Evolutionary conservation across 2,329 filamentous ascomycete genomes (phyloP).

Genomic region (Decorospora gaudefroyi): DNA sequence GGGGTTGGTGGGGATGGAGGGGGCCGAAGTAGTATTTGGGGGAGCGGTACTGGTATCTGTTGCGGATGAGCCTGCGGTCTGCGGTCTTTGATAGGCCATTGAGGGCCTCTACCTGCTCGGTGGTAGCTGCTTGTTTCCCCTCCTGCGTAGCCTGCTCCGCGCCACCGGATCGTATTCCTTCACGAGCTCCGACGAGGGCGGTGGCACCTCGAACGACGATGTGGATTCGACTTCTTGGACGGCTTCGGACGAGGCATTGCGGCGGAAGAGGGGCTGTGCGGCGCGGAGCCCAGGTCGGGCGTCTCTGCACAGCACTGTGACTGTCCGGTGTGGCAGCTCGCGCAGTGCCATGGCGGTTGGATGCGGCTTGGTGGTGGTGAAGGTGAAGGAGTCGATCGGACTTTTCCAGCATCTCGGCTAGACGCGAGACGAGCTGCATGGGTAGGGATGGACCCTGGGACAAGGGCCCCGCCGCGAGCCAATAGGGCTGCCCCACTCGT

Average conservation of each 20-base stretch:
- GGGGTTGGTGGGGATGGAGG: slow-evolving; percentile 88
- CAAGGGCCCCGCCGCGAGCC: slow-evolving; percentile 10
- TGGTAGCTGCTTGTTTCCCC: slow-evolving; percentile 52
- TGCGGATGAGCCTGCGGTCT: slow-evolving; percentile 3
- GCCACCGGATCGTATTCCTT: slow-evolving; percentile 57
- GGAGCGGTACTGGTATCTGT: slow-evolving; percentile 90
- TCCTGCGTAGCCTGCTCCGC: slow-evolving; percentile 50
- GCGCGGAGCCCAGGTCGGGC: slow-evolving; percentile 30
- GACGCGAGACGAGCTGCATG: slow-evolving; percentile 19
- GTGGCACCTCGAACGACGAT: slow-evolving; percentile 52
- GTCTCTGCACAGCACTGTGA: slow-evolving; percentile 31
- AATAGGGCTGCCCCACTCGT: slow-evolving; percentile 15
- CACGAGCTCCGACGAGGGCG: slow-evolving; percentile 48
- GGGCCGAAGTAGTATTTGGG: slow-evolving; percentile 95
- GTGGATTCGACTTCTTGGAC: slow-evolving; percentile 54
- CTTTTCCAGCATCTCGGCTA: slow-evolving; percentile 21
- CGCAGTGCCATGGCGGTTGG: slow-evolving; percentile 44
- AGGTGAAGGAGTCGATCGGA: slow-evolving; percentile 9
- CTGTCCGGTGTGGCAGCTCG: slow-evolving; percentile 42
- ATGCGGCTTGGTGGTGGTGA: slow-evolving; percentile 19
- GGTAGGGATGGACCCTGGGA: slow-evolving; percentile 15
- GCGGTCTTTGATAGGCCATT: background rate
- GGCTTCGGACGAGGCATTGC: slow-evolving; percentile 55
- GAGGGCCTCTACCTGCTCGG: slow-evolving; percentile 56
- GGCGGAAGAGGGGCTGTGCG: slow-evolving; percentile 39